A percentile compares a stretch with the other conserved stretches of the same genome.
phyloP scores from a whole-genome alignment of 2,329 filamentous ascomycete genomes.

The Cladosporium sp. region DNA sequence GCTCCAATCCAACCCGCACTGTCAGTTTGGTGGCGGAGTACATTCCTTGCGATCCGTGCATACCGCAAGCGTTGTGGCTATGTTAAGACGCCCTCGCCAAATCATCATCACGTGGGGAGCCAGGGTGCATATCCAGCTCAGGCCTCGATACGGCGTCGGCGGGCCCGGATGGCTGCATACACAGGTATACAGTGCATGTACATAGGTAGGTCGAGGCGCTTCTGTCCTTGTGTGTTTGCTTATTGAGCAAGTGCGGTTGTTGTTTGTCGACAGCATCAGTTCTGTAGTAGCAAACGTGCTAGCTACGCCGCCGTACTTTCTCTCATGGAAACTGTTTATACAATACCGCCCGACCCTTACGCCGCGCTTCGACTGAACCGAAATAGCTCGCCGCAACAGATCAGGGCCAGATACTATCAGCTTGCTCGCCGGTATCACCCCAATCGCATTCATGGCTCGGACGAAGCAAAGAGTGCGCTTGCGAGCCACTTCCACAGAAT shows the following conservation, averaged over 20 bases:
- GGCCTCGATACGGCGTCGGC: slow-evolving; percentile 11
- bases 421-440: slow-evolving; percentile 78
- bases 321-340: slow-evolving; percentile 12
- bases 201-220: background rate
- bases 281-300: background rate
- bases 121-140: slow-evolving; percentile 8
- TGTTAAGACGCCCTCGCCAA: slow-evolving; percentile 3
- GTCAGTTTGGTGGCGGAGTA: slow-evolving; percentile 9
- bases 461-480: slow-evolving; percentile 38
- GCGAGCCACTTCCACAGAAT: slow-evolving; percentile 27
- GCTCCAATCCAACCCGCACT: background rate
- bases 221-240: background rate
- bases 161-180: slow-evolving; percentile 13
- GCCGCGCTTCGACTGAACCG: slow-evolving; percentile 69
- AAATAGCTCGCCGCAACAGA: slow-evolving; percentile 68
- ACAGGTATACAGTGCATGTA: slow-evolving; percentile 4
- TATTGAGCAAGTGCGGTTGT: slow-evolving; percentile 6
- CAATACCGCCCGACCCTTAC: slow-evolving; percentile 68
- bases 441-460: slow-evolving; percentile 43
- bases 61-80: slow-evolving; percentile 11
- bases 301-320: background rate
- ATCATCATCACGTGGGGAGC: slow-evolving; percentile 10
- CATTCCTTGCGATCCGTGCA: slow-evolving; percentile 6
- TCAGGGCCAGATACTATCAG: slow-evolving; percentile 89
- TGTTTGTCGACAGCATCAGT: background rate